phyloP scores from a whole-genome alignment of 148 eudicot species.

The Rhododendron henanense region DNA sequence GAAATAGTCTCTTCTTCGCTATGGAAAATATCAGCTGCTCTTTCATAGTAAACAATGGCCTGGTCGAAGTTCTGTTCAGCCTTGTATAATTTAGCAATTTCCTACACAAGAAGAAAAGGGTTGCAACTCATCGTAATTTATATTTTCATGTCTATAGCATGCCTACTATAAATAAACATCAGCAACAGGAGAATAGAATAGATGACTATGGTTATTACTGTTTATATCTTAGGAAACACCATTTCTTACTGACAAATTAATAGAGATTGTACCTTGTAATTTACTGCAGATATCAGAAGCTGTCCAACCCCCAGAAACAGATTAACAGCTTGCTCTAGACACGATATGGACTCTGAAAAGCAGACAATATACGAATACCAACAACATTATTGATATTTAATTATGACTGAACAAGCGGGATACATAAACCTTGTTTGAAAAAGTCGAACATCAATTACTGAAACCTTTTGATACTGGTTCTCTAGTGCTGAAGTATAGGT shows the following conservation, averaged over 20 bases:
- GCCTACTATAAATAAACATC: not conserved
- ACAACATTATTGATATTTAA: not conserved
- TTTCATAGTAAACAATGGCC: constrained; percentile 56
- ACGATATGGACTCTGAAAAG: constrained; percentile 47
- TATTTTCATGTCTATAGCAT: not conserved
- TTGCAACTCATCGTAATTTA: not conserved
- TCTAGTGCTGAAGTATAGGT: too few relatives aligned
- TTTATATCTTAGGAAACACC: not conserved
- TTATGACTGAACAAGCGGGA: not conserved
- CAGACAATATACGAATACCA: not conserved
- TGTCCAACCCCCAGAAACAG: constrained; percentile 76
- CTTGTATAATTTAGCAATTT: constrained; percentile 67
- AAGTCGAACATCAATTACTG: not conserved
- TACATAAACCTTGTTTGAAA: not conserved
- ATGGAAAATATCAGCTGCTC: constrained; percentile 66
- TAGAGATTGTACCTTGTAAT: constrained; percentile 58
- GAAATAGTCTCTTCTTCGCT: constrained; percentile 56
- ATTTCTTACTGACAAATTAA: not conserved
- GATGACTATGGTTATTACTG: not conserved
- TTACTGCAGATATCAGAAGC: constrained; percentile 71
- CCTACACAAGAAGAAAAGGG: constrained; percentile 33
- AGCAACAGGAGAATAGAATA: not conserved
- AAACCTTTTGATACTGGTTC: not conserved
- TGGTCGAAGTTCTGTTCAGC: constrained; percentile 43
- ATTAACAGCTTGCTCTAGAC: constrained; percentile 66